phyloP scores from a whole-genome alignment of 2,329 filamentous ascomycete genomes.

The Rachicladosporium sp. region DNA sequence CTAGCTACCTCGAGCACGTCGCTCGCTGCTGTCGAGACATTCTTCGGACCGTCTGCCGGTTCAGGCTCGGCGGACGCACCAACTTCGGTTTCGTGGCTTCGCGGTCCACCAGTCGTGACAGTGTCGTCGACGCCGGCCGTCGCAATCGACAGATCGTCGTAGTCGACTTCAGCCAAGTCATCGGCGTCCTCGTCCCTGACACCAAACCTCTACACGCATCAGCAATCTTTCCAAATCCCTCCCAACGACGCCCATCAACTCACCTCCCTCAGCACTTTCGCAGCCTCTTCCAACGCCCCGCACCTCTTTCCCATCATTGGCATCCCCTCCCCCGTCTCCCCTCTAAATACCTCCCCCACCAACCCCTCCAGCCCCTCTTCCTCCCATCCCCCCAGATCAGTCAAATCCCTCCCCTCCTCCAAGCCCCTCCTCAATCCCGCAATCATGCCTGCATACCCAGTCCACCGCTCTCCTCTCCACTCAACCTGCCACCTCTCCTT shows the following conservation, averaged over 20 bases:
- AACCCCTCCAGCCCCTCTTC: constrained; percentile 42
- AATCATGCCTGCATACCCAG: constrained; percentile 89
- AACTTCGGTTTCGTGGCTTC: too few relatives aligned
- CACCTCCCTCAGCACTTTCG: constrained; percentile 54
- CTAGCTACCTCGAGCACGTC: too few relatives aligned
- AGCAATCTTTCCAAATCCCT: constrained; percentile 1
- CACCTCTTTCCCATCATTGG: constrained; percentile 44
- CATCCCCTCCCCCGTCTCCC: constrained; percentile 74
- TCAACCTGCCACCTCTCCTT: constrained; percentile 69
- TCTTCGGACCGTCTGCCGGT: too few relatives aligned
- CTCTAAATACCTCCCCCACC: constrained; percentile 69
- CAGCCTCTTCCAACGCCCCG: constrained; percentile 37
- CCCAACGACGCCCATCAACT: neutral
- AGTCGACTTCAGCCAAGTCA: neutral
- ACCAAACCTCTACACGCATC: neutral
- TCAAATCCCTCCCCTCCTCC: constrained; percentile 86
- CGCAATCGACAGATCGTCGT: neutral
- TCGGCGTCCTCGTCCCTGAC: neutral
- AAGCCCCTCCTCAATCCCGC: constrained; percentile 76
- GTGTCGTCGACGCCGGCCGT: too few relatives aligned
- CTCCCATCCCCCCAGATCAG: constrained; percentile 72
- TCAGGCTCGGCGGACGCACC: too few relatives aligned
- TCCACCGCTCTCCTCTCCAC: constrained; percentile 73
- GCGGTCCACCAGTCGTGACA: too few relatives aligned
- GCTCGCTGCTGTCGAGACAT: too few relatives aligned